Base-by-base conservation (phyloP, 768 basidiomycete genomes). In the Pulveroboletus sp. region DNA sequence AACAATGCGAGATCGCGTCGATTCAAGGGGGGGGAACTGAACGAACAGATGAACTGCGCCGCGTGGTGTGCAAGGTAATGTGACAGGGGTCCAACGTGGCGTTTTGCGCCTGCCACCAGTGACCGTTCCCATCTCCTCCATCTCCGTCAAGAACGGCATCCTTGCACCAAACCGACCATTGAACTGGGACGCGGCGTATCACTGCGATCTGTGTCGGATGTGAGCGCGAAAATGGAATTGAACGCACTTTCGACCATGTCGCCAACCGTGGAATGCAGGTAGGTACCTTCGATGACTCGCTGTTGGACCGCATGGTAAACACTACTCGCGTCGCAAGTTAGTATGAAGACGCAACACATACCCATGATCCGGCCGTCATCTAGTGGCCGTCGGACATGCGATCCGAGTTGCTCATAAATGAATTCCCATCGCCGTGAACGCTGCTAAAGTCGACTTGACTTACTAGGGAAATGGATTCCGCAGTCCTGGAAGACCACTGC, bases 1-100 rank as follows among this genome's bases (percentile, higher is more conserved):
- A 34, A 65, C 60, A 59, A 60, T 54, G 57, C 54, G 23, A 44
- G 19, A 64, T 62, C 34, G 31, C 41, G 56, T 43, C 59, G 47
- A 35, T 43, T 53, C 41, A 56, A 57, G 47, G 50, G 27, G 33
- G 24, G 32, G 33, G 52, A 44, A 45, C 38, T 39, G 44, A 50
- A 55, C 25, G 40, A 32, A n/a, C n/a, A n/a, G n/a, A n/a, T n/a
- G n/a, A n/a, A n/a, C 38, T 49, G 45, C 40, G 41, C 52, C 47
- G 42, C 47, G 45, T 40, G 42, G 42, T 19, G 12, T 31, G 11
- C n/a, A 51, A 17, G 37, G 39, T 10, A 34, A 43, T 35, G 44
- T 51, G 51, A 57, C 49, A 44, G 40, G 48, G 20, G 34, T 11
- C 31, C 29, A 49, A 38, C 38, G 56, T 53, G 55, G 53, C 42